Evolutionary conservation across 768 basidiomycete genomes (phyloP), one percentile per base, ranked within the genome.

Genomic region (Kwoniella botswanensis): DNA sequence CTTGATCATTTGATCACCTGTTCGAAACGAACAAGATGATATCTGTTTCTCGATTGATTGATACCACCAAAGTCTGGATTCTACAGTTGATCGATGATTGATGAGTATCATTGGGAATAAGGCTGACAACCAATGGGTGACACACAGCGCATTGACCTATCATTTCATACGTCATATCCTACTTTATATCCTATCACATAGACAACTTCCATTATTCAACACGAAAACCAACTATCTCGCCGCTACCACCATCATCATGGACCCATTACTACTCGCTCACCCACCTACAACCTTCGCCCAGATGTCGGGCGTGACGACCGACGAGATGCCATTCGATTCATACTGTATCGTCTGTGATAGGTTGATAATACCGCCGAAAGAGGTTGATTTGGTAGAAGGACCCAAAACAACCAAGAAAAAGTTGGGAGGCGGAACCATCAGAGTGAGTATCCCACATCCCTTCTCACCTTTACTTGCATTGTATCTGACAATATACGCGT

Each of bases 311-410:
- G 13, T 59, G 64, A 50, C 61, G 54, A 68, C 60, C 58, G 78
- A 76, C 50, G 71, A 70, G 61, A 72, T 76, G 68, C 65, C 71
- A 22, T 80, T 80, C 65, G 72, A 78, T 59, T 70, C 69, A 46
- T 80, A 71, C 57, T 80, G 79, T 56, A 75, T 78, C 68, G 79
- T 80, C 26, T 80, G 79, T 55, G 79, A 80, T 59, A 60, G 74
- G 43, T 50, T 76, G 9, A 80, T 80, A 69, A 54, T 73, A 4
- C 68, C 77, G 1, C 72, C 77, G 59, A 62, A 66, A 41, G 70
- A 73, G 43, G 53, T 57, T 7, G 64, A 69, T 4, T 42, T 54
- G 12, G 59, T 67, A 43, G 69, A 62, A 29, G 60, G 26, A 10
- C 57, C 67, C 12, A 59, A 66, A 53, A 43, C 55, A 13, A 55